Evolutionary conservation across 805 yeast species (phyloP), one percentile per base, ranked within the genome.

Genomic region (Kodamaea restingae): DNA sequence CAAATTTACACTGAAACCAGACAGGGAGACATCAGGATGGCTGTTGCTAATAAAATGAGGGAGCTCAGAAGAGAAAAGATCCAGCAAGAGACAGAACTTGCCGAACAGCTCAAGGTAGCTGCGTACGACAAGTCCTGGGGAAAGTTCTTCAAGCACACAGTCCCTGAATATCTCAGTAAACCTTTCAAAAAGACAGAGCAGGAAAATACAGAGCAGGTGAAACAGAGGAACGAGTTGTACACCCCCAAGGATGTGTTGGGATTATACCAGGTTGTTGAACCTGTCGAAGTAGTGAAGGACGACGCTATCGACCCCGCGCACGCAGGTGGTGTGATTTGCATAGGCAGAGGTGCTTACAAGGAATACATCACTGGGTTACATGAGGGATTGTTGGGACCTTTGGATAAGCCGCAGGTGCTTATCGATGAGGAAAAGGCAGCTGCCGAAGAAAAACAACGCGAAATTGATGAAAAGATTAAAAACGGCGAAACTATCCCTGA

Each of bases 321-420:
- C 20, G 75, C 81, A 7, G 97, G 97, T 18, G 98, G 98, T 32
- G 82, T 88, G 9, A 74, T 93, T 15, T 86, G 96, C 56, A 65
- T 93, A 18, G 99, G 99, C 4, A 75, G 99, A 58, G 98, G 98
- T 41, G 91, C 97, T 0, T 93, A 77, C 59, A 91, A 91, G 59
- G 99, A 93, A 68, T 93, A 88, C 56, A 58, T 93, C 38, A 73
- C 75, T 32, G 99, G 99, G 7, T 58, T 93, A 8, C 96, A 93
- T 51, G 98, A 93, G 65, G 98, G 98, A 4, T 71, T 93, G 56
- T 62, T 93, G 33, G 98, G 98, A 0, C 98, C 98, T 2, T 65
- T 91, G 42, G 88, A 67, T 28, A 56, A 55, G 39, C 71, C 70
- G 2, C 62, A 54, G 18, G 73, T 66, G 17, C 39, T 54, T 20